phyloP scores from a whole-genome alignment of 1,139 yeast genomes.

The Zhuliangozyma blackwelliae region DNA sequence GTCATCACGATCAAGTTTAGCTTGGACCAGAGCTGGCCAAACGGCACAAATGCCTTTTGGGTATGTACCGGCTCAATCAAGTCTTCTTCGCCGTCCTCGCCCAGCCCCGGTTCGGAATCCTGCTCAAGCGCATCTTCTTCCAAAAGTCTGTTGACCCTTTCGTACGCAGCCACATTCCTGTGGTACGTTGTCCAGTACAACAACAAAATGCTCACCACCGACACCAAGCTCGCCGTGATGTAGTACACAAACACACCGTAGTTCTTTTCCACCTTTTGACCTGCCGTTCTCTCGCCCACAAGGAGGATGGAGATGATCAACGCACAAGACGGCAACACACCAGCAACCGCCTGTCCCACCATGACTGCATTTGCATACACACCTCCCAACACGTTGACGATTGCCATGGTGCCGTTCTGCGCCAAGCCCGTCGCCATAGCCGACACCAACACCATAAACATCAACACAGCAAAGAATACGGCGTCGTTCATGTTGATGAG shows the following conservation, averaged over 20 bases:
- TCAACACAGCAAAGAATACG: slow-evolving; percentile 43
- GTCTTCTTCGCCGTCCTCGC: slow-evolving; percentile 1
- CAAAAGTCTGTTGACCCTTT: slow-evolving; percentile 13
- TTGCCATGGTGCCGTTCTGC: slow-evolving; percentile 89
- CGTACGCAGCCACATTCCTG: slow-evolving; percentile 19
- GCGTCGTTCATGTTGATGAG: slow-evolving; percentile 37
- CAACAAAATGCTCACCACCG: slow-evolving; percentile 43
- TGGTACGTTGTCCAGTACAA: slow-evolving; percentile 29
- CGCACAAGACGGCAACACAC: slow-evolving; percentile 82
- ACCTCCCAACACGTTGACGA: slow-evolving; percentile 75
- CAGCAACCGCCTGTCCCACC: slow-evolving; percentile 94
- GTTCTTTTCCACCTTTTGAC: slow-evolving; percentile 32
- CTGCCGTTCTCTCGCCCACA: slow-evolving; percentile 25
- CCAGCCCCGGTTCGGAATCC: slow-evolving; percentile 8
- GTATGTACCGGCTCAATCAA: slow-evolving; percentile 11
- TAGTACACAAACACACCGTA: slow-evolving; percentile 61
- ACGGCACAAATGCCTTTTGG: slow-evolving; percentile 38
- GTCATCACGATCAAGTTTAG: slow-evolving; percentile 62
- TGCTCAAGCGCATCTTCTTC: slow-evolving; percentile 7
- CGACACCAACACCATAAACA: slow-evolving; percentile 55
- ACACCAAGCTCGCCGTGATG: slow-evolving; percentile 63
- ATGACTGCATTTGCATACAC: slow-evolving; percentile 81
- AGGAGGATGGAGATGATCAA: slow-evolving; percentile 57
- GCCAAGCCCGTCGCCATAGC: slow-evolving; percentile 68
- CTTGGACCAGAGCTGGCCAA: slow-evolving; percentile 50